A percentile compares a stretch with the other conserved stretches of the same genome.
Conservation (phyloP, 2,329 filamentous ascomycete species). For the Ophiostoma himal-ulmi region DNA sequence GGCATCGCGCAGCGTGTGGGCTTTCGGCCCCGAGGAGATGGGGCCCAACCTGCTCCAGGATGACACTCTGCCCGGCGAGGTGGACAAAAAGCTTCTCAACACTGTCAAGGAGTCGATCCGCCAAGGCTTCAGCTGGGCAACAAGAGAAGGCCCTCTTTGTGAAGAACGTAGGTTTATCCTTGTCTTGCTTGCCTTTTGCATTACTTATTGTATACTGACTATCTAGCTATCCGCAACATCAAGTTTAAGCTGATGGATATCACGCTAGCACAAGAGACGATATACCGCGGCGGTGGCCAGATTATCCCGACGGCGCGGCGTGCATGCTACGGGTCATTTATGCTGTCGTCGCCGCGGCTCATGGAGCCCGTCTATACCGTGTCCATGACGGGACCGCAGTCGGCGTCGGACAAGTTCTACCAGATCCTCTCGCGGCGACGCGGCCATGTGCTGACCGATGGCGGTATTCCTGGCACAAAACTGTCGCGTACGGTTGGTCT, state of each 20-base stretch:
- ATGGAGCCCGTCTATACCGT: constrained; percentile 97
- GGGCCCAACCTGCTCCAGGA: constrained; percentile 95
- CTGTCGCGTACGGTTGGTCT: constrained; percentile 87
- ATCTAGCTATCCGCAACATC: constrained; percentile 82
- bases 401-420: constrained; percentile 82
- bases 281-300: constrained; percentile 94
- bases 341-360: constrained; percentile 91
- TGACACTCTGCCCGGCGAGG: constrained; percentile 88
- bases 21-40: constrained; percentile 92
- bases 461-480: constrained; percentile 87
- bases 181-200: not conserved
- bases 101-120: constrained; percentile 87
- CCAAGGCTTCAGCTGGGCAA: constrained; percentile 95
- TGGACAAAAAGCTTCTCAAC: constrained; percentile 85
- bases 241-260: constrained; percentile 97
- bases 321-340: constrained; percentile 90
- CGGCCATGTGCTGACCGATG: constrained; percentile 91
- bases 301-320: constrained; percentile 90
- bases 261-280: constrained; percentile 77
- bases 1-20: constrained; percentile 93
- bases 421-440: constrained; percentile 82
- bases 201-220: constrained; percentile 24
- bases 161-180: constrained; percentile 74
- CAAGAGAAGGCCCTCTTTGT: constrained; percentile 88
- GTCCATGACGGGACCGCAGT: constrained; percentile 86